Percentiles rank a stretch among this genome's conserved stretches.
These are phyloP conservation scores for Harrya chromipes DNA, from an alignment of 768 basidiomycete genomes.

Conservation along the genomic window DNA sequence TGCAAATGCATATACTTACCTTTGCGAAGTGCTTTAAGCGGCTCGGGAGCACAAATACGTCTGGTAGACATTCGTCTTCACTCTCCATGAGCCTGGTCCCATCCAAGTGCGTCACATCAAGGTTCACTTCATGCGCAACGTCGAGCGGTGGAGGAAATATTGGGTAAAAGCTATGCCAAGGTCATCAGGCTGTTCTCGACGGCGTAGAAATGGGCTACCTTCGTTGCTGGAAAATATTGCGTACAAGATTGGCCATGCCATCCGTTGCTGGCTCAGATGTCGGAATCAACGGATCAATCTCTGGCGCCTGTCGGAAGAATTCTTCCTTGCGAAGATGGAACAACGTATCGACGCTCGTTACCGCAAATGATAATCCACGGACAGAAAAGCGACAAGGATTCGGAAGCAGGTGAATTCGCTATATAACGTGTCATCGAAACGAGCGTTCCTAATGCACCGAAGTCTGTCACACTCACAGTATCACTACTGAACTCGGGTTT, in stretches of 20 bases:
- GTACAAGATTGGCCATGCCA: slow-evolving; percentile 71
- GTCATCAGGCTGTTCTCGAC: not conserved
- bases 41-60: slow-evolving; percentile 86
- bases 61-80: slow-evolving; percentile 55
- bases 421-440: not conserved
- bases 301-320: slow-evolving; percentile 62
- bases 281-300: slow-evolving; percentile 47
- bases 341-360: slow-evolving; percentile 81
- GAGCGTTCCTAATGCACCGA: not conserved
- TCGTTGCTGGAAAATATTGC: slow-evolving; percentile 83
- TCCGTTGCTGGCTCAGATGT: slow-evolving; percentile 56
- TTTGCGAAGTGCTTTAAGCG: slow-evolving; percentile 87
- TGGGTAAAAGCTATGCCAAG: slow-evolving; percentile 78
- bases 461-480: slow-evolving; percentile 44
- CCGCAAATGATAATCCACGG: slow-evolving; percentile 77
- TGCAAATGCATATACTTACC: slow-evolving; percentile 40
- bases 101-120: slow-evolving; percentile 80
- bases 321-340: slow-evolving; percentile 90
- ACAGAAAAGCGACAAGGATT: slow-evolving; percentile 87
- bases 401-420: slow-evolving; percentile 80
- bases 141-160: slow-evolving; percentile 84
- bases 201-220: slow-evolving; percentile 46
- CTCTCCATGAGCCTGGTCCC: slow-evolving; percentile 37
- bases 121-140: slow-evolving; percentile 75
- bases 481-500: slow-evolving; percentile 42